A percentile compares a stretch with the other conserved stretches of the same genome.
phyloP scores from a whole-genome alignment of 768 basidiomycete genomes.

The Chalciporus pseudorubinellus region DNA sequence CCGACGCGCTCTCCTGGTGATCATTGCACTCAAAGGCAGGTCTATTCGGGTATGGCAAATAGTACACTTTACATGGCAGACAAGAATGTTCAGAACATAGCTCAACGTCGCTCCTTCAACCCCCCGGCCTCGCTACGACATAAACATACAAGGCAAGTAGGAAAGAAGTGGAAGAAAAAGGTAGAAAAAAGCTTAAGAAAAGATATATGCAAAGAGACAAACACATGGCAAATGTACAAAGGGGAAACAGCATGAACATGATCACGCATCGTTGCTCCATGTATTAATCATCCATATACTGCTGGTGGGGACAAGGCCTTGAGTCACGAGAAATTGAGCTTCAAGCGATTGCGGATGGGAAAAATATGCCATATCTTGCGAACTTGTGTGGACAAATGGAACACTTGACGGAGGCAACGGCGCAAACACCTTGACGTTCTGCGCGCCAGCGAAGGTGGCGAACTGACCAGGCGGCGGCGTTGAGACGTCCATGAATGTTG shows the following conservation, averaged over 20 bases:
- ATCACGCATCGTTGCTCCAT: conserved; percentile 10
- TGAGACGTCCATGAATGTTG: conserved; percentile 46
- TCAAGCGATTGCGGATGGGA: conserved; percentile 10
- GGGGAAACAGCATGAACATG: background rate
- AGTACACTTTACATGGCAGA: conserved; percentile 23
- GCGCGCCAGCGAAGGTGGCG: conserved; percentile 33
- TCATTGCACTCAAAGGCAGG: background rate
- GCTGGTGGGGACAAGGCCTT: conserved; percentile 9
- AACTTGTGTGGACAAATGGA: conserved; percentile 17
- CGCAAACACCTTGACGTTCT: conserved; percentile 34
- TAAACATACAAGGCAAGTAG: conserved; percentile 28
- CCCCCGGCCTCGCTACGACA: conserved; percentile 15
- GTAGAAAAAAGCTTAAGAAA: conserved; percentile 14
- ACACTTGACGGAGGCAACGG: conserved; percentile 16
- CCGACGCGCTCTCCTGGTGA: background rate
- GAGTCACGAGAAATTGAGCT: conserved; percentile 14
- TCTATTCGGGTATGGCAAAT: conserved; percentile 28
- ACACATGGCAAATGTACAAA: conserved; percentile 6
- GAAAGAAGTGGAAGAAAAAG: conserved; percentile 13
- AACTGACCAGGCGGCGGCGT: conserved; percentile 37
- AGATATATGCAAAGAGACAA: conserved; percentile 23
- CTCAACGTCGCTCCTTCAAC: conserved; percentile 16
- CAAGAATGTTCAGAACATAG: conserved; percentile 18
- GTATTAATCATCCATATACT: conserved; percentile 16
- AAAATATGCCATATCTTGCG: conserved; percentile 13